These are phyloP conservation scores for Penicillium brevicompactum DNA, from an alignment of 2,329 filamentous ascomycete species.

Conservation along the genomic window DNA sequence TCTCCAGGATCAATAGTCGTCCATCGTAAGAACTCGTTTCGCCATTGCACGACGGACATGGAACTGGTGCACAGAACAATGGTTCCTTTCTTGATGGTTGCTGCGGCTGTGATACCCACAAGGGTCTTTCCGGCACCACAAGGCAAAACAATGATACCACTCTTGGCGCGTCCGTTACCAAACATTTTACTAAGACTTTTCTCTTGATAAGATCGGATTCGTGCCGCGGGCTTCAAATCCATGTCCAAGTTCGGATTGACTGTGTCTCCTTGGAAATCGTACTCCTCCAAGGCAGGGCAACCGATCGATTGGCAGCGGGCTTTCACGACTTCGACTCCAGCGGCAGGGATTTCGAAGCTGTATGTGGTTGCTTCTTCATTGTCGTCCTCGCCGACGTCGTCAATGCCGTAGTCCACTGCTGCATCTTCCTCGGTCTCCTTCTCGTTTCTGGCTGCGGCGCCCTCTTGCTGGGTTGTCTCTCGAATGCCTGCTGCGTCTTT, in stretches of 20 bases:
- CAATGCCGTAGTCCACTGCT: slow-evolving; percentile 69
- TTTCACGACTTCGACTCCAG: slow-evolving; percentile 81
- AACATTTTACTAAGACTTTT: slow-evolving; percentile 99
- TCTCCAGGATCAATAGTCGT: slow-evolving; percentile 96
- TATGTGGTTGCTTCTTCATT: slow-evolving; percentile 81
- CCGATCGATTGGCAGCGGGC: slow-evolving; percentile 85
- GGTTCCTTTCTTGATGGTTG: slow-evolving; percentile 94
- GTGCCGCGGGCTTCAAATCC: slow-evolving; percentile 67
- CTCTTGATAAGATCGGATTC: slow-evolving; percentile 71
- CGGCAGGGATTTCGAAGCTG: slow-evolving; percentile 85
- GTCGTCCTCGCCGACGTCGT: slow-evolving; percentile 77
- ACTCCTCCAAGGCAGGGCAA: slow-evolving; percentile 90
- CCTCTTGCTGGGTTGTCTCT: slow-evolving; percentile 59
- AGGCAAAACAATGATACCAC: slow-evolving; percentile 93
- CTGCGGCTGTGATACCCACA: slow-evolving; percentile 96
- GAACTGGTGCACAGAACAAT: slow-evolving; percentile 95
- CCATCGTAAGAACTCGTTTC: slow-evolving; percentile 96
- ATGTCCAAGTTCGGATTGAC: slow-evolving; percentile 91
- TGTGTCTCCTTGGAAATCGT: slow-evolving; percentile 92
- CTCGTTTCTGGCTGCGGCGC: slow-evolving; percentile 40
- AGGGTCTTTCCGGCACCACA: slow-evolving; percentile 97
- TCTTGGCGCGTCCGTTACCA: slow-evolving; percentile 94
- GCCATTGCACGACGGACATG: slow-evolving; percentile 98
- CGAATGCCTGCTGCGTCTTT: slow-evolving; percentile 87
- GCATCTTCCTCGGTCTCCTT: slow-evolving; percentile 53